phyloP scores from a whole-genome alignment of 2,329 filamentous ascomycete genomes.

The Aurifilum marmelostoma region DNA sequence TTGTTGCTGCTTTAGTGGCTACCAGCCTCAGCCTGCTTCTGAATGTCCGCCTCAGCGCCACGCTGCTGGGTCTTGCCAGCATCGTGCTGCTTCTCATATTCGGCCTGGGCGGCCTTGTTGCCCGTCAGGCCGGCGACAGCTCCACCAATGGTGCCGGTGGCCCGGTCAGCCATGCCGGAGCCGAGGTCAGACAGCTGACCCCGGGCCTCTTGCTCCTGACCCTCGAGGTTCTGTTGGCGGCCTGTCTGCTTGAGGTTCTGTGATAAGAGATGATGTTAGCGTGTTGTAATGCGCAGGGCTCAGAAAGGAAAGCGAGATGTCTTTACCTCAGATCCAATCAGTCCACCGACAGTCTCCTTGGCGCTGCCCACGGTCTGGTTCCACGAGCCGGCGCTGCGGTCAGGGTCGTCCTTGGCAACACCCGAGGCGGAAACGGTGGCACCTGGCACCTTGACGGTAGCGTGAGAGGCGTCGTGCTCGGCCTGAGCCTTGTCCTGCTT shows the following conservation, averaged over 20 bases:
- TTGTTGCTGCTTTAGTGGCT: slow-evolving; percentile 1
- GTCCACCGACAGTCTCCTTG: slow-evolving; percentile 78
- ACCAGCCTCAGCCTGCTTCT: slow-evolving; percentile 66
- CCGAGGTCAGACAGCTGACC: slow-evolving; percentile 79
- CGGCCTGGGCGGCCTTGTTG: slow-evolving; percentile 65
- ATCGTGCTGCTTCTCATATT: slow-evolving; percentile 73
- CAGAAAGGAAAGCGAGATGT: not conserved
- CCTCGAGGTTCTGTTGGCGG: slow-evolving; percentile 76
- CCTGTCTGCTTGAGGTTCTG: slow-evolving; percentile 73
- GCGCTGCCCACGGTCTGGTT: slow-evolving; percentile 87
- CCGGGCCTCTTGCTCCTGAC: slow-evolving; percentile 79
- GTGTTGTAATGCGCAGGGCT: not conserved
- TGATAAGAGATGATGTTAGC: slow-evolving; percentile 10
- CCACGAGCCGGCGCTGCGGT: slow-evolving; percentile 75
- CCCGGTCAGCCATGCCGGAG: slow-evolving; percentile 67
- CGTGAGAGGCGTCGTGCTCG: slow-evolving; percentile 76
- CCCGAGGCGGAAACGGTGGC: slow-evolving; percentile 72
- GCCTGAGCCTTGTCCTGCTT: slow-evolving; percentile 67
- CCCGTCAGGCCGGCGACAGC: slow-evolving; percentile 75
- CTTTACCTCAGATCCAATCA: slow-evolving; percentile 71
- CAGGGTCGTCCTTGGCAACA: slow-evolving; percentile 69
- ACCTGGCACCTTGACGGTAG: slow-evolving; percentile 73
- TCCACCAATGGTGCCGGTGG: slow-evolving; percentile 71
- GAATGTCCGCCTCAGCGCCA: slow-evolving; percentile 78
- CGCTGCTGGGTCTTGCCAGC: slow-evolving; percentile 79